phyloP scores from a whole-genome alignment of 2,329 filamentous ascomycete genomes.

The Onygena corvina region DNA sequence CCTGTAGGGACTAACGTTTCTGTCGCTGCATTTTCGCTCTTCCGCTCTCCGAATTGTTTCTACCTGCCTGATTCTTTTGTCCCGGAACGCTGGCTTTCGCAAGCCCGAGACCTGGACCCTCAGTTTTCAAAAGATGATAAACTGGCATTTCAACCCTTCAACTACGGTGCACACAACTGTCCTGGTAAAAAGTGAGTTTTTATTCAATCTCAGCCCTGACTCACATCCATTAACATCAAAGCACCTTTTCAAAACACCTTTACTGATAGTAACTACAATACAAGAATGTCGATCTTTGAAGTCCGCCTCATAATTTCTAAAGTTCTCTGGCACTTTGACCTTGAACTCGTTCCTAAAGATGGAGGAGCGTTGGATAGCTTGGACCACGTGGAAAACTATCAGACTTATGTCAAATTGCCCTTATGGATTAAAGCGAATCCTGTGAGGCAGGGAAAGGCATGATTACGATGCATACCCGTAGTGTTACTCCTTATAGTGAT shows the following conservation, averaged over 20 bases:
- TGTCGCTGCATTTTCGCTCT: slow-evolving; percentile 23
- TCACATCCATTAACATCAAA: background rate
- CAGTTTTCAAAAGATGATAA: slow-evolving; percentile 24
- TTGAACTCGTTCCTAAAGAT: slow-evolving; percentile 9
- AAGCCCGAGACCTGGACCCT: slow-evolving; percentile 14
- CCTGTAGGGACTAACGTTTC: slow-evolving; percentile 17
- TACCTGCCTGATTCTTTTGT: slow-evolving; percentile 17
- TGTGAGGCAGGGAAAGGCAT: background rate
- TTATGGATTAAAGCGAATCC: slow-evolving; percentile 9
- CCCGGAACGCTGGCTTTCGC: slow-evolving; percentile 32
- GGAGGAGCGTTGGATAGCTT: slow-evolving; percentile 8
- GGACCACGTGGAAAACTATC: slow-evolving; percentile 11
- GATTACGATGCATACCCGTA: background rate
- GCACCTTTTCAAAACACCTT: background rate
- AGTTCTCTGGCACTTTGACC: slow-evolving; percentile 13
- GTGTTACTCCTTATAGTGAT: too few species aligned
- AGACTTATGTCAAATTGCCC: slow-evolving; percentile 9
- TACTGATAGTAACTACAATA: slow-evolving; percentile 5
- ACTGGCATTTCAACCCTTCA: slow-evolving; percentile 22
- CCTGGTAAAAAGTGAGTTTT: slow-evolving; percentile 28
- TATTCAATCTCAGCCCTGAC: too few species aligned
- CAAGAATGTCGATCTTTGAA: slow-evolving; percentile 12
- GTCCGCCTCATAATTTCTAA: slow-evolving; percentile 10
- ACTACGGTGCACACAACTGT: slow-evolving; percentile 27
- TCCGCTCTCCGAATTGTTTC: slow-evolving; percentile 24